Evolutionary conservation across 306 rosid genomes (phyloP).

Genomic region (Citrullus amarus): DNA sequence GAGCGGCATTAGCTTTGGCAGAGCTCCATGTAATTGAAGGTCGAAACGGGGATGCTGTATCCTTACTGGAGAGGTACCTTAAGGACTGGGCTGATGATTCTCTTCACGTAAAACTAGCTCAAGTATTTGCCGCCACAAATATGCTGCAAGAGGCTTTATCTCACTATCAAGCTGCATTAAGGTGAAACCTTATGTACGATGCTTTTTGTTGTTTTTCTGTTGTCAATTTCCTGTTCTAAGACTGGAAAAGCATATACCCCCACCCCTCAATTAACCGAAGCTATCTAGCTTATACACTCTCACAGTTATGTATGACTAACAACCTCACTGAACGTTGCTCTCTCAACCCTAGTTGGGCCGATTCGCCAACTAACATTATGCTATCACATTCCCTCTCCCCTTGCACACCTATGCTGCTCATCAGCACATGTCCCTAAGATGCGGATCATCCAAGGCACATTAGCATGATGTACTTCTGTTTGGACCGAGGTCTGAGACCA

Average conservation of each 20-base stretch:
- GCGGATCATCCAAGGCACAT: background rate
- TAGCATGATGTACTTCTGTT: background rate
- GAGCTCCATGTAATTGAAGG: constrained; percentile 98
- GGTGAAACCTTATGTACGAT: constrained; percentile 29
- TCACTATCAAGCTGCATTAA: constrained; percentile 93
- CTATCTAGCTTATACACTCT: background rate
- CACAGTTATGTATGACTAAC: background rate
- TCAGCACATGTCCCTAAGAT: background rate
- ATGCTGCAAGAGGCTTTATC: constrained; percentile 88
- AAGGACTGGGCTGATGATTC: constrained; percentile 99
- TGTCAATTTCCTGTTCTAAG: background rate
- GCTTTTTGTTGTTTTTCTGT: background rate
- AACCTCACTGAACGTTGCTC: background rate
- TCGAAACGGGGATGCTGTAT: constrained; percentile 85
- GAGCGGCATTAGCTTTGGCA: constrained; percentile 97
- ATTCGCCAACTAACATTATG: background rate
- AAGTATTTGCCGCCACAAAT: constrained; percentile 91
- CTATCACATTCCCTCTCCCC: background rate
- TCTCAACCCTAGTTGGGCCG: background rate
- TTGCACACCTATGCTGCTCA: background rate
- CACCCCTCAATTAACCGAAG: background rate
- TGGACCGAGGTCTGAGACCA: background rate
- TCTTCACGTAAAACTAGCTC: constrained; percentile 94
- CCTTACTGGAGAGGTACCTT: constrained; percentile 85
- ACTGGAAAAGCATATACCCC: background rate